Base-by-base conservation (phyloP, 495 filamentous ascomycete genomes). In the Geopyxis carbonaria region DNA sequence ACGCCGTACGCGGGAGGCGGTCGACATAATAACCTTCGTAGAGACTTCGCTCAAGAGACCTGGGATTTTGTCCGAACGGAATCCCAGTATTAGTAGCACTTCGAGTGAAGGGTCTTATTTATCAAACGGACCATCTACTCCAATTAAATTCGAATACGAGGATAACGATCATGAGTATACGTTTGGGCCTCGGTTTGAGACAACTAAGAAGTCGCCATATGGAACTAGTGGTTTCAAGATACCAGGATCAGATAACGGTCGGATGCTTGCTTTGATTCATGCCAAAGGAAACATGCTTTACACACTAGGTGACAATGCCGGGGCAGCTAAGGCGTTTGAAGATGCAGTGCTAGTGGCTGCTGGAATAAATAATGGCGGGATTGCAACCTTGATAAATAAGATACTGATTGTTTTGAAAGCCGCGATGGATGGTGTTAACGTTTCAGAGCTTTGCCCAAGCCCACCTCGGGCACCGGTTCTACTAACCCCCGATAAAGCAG, bases 211-310 rank as follows among this genome's bases (percentile, higher is more conserved):
- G 54, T 24, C 39, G 53, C 7, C 46, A 30, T 14, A 37, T 58
- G 80, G 75, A 1, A 78, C 76, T 14, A 91, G 86, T 55, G 83
- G 82, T 30, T 94, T 89, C 59, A 72, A 74, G 24, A 80, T 95
- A 15, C 69, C 85, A 5, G 80, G 80, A 5, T 77, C 71, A 16
- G 89, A 97, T 46, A 97, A 95, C 58, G 89, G 89, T 15, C 72
- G 91, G 46, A 83, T 99, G 61, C 68, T 95, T 9, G 78, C 84
- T 22, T 64, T 99, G 16, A 70, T 94, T 18, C 91, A 99, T 60
- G 86, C 85, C 2, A 99, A 95, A 59, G 89, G 91, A 20, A 99
- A 95, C 47, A 93, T 95, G 82, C 67, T 95, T 1, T 99, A 99
- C 61, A 73, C 83, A 24, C 59, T 93, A 36, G 85, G 85, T 18